Percentiles rank a stretch among this genome's conserved stretches.
Evolutionary conservation across 73 alveolate species (phyloP).

Genomic region (Paramecium biaurelia): DNA sequence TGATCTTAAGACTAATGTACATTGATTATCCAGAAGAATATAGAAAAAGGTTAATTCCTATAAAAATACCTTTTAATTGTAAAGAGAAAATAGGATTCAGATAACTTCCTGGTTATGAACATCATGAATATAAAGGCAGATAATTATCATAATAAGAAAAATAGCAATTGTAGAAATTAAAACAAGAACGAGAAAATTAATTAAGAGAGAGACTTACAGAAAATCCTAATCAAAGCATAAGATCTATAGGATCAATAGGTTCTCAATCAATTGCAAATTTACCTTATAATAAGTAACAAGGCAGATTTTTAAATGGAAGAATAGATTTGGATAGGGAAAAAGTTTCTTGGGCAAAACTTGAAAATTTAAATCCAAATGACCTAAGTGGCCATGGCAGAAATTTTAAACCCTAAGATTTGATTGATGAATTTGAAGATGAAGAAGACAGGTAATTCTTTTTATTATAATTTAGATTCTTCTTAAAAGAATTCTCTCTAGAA

Average conservation of each 20-base stretch:
- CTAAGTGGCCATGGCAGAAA: constrained; percentile 41
- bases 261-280: background rate
- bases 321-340: constrained; percentile 47
- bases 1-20: background rate
- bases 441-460: constrained; percentile 3
- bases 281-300: background rate
- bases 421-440: constrained; percentile 47
- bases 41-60: constrained; percentile 17
- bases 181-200: background rate
- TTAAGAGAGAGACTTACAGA: constrained; percentile 20
- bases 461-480: background rate
- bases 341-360: constrained; percentile 47
- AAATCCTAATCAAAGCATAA: background rate
- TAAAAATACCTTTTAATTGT: constrained; percentile 47
- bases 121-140: constrained; percentile 27
- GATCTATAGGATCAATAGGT: constrained; percentile 30
- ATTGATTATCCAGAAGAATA: constrained; percentile 48
- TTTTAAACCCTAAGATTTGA: constrained; percentile 37
- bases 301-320: constrained; percentile 43
- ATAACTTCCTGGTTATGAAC: constrained; percentile 2
- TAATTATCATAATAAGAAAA: constrained; percentile 1
- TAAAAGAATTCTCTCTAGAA: constrained; percentile 27
- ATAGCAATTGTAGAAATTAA: background rate
- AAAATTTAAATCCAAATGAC: constrained; percentile 46
- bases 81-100: constrained; percentile 39